Percentiles rank a stretch among this genome's conserved stretches.
These are phyloP conservation scores for Polysphondylium violaceum DNA, from an alignment of 78 protist genomes.

Conservation along the genomic window DNA sequence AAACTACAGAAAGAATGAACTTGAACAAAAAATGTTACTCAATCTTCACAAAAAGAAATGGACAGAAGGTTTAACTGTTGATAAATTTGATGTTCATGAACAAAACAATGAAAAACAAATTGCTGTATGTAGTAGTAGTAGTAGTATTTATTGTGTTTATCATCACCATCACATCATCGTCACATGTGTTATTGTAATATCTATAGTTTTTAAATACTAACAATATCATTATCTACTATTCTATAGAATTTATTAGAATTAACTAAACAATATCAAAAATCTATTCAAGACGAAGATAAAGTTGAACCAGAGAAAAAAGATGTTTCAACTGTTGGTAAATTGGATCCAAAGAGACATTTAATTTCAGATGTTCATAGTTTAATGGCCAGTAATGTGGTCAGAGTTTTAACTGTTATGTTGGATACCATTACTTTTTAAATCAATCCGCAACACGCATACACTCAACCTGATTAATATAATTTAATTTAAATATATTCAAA, in stretches of 20 bases:
- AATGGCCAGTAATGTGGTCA: slow-evolving; percentile 96
- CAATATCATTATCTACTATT: not conserved
- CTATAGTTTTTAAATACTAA: not conserved
- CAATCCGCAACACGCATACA: no score
- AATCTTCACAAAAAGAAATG: slow-evolving; percentile 95
- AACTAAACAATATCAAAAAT: slow-evolving; percentile 61
- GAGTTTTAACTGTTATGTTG: slow-evolving; percentile 97
- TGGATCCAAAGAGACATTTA: slow-evolving; percentile 95
- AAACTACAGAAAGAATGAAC: slow-evolving; percentile 97
- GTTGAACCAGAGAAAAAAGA: slow-evolving; percentile 88
- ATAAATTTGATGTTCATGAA: slow-evolving; percentile 86
- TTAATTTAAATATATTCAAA: no score
- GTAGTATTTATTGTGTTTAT: slow-evolving; percentile 7
- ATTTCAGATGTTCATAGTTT: slow-evolving; percentile 87
- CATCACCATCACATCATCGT: not conserved
- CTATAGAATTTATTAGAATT: slow-evolving; percentile 15
- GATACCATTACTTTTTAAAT: slow-evolving; percentile 95
- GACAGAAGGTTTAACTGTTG: slow-evolving; percentile 95
- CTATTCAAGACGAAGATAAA: slow-evolving; percentile 93
- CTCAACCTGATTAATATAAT: no score
- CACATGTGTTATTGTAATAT: not conserved
- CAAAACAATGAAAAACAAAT: slow-evolving; percentile 89
- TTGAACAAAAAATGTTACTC: slow-evolving; percentile 98
- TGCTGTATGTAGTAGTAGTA: slow-evolving; percentile 38
- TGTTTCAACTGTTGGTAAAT: slow-evolving; percentile 84